Conservation (phyloP, 2,329 filamentous ascomycete genomes). For the Cercospora zeae-maydis region DNA sequence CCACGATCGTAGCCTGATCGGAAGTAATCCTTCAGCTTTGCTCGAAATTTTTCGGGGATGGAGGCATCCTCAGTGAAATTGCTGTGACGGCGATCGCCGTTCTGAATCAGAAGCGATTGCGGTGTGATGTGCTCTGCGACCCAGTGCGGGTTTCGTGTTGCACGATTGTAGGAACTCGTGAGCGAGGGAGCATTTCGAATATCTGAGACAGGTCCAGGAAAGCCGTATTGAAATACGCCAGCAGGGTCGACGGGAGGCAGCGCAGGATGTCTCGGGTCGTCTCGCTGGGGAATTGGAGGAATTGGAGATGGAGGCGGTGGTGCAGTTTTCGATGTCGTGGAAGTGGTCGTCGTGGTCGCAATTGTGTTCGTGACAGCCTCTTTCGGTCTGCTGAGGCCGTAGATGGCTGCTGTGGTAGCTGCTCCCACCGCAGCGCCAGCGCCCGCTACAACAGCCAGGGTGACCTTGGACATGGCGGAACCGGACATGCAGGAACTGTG, state of each 20-base stretch:
- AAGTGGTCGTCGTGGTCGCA: conserved; percentile 38
- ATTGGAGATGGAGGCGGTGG: conserved; percentile 31
- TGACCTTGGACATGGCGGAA: conserved; percentile 48
- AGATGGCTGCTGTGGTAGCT: conserved; percentile 48
- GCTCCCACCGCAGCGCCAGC: conserved; percentile 49
- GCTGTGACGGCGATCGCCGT: conserved; percentile 80
- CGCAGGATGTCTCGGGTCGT: conserved; percentile 25
- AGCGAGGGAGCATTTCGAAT: conserved; percentile 72
- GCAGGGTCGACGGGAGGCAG: conserved; percentile 46
- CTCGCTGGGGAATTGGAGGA: conserved; percentile 26
- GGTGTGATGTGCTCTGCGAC: conserved; percentile 92
- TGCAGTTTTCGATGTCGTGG: conserved; percentile 27
- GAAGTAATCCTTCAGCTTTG: conserved; percentile 88
- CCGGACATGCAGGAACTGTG: conserved; percentile 1
- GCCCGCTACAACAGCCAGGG: conserved; percentile 49
- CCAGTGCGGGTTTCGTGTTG: conserved; percentile 88
- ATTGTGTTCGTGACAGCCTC: conserved; percentile 29
- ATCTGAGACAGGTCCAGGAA: conserved; percentile 86
- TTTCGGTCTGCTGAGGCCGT: conserved; percentile 34
- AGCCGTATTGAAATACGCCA: conserved; percentile 60
- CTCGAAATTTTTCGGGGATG: conserved; percentile 84
- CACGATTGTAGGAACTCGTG: conserved; percentile 84
- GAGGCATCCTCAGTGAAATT: conserved; percentile 74
- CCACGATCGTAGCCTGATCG: conserved; percentile 92
- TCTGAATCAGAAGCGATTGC: conserved; percentile 68